Percentiles rank a stretch among this genome's conserved stretches.
phyloP scores from a whole-genome alignment of 116 monocot genomes.

The Trichopus zeylanicus region DNA sequence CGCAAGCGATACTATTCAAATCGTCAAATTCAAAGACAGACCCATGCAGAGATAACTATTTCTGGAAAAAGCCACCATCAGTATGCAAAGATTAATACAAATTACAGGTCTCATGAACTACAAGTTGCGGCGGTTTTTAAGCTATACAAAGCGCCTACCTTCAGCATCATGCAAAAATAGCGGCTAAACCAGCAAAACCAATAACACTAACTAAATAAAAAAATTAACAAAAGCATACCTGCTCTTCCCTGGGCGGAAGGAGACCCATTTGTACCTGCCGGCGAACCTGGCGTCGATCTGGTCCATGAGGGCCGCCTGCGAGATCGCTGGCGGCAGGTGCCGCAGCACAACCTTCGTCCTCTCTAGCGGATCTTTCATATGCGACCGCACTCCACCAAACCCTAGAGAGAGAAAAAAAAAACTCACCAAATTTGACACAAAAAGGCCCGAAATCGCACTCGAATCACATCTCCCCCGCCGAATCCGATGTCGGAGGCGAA shows the following conservation, averaged over 20 bases:
- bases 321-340: slow-evolving; percentile 53
- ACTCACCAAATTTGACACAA: not conserved
- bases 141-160: not conserved
- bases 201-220: not conserved
- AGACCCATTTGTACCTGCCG: slow-evolving; percentile 54
- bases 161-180: not conserved
- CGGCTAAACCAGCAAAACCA: not conserved
- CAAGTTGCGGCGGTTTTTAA: too few relatives aligned
- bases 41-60: too few relatives aligned
- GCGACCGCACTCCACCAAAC: not conserved
- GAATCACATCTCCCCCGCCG: not conserved
- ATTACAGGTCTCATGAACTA: too few relatives aligned
- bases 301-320: slow-evolving; percentile 43
- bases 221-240: slow-evolving; percentile 18
- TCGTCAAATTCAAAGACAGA: too few relatives aligned
- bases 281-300: slow-evolving; percentile 63
- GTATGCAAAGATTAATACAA: too few relatives aligned
- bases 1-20: too few relatives aligned
- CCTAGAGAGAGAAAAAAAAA: not conserved
- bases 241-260: slow-evolving; percentile 57
- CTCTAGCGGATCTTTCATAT: slow-evolving; percentile 52
- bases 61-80: too few relatives aligned
- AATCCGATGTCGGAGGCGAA: not conserved
- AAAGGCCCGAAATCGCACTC: not conserved
- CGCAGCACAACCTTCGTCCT: slow-evolving; percentile 75